Conservation (phyloP, 1,139 yeast species). For the Saccharomyces pastorianus region DNA sequence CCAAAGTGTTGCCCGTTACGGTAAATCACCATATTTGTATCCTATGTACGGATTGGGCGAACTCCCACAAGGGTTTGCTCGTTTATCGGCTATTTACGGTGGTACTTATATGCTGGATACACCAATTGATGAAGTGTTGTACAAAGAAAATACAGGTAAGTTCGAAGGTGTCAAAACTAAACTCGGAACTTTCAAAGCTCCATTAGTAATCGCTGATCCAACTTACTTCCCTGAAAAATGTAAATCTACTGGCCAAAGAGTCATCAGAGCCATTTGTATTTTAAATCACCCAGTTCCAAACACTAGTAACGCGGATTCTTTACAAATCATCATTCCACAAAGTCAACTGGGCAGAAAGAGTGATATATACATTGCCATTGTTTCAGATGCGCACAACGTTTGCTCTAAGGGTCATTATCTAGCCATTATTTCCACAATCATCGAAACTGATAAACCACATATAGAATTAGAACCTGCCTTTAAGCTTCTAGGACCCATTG, state of each 20-base stretch:
- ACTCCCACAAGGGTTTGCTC: slow-evolving; percentile 95
- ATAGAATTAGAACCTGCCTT: slow-evolving; percentile 91
- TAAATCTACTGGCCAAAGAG: slow-evolving; percentile 72
- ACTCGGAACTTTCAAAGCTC: slow-evolving; percentile 87
- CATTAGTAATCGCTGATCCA: slow-evolving; percentile 94
- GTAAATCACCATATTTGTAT: slow-evolving; percentile 92
- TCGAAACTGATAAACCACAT: slow-evolving; percentile 91
- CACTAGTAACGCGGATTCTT: slow-evolving; percentile 77
- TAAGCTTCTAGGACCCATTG: slow-evolving; percentile 69
- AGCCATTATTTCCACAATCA: slow-evolving; percentile 90
- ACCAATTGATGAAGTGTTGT: slow-evolving; percentile 82
- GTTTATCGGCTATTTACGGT: slow-evolving; percentile 94
- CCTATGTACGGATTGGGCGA: slow-evolving; percentile 97
- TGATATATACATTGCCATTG: slow-evolving; percentile 88
- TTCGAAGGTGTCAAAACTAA: slow-evolving; percentile 84
- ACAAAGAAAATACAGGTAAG: slow-evolving; percentile 47
- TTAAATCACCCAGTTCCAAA: slow-evolving; percentile 84
- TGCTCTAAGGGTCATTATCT: slow-evolving; percentile 83
- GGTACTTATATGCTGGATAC: slow-evolving; percentile 98
- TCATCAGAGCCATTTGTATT: slow-evolving; percentile 91
- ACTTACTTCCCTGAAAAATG: slow-evolving; percentile 96
- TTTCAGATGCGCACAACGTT: slow-evolving; percentile 86
- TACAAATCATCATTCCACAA: slow-evolving; percentile 93
- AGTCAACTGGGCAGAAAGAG: slow-evolving; percentile 89
- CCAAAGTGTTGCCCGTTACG: slow-evolving; percentile 87